A percentile compares a stretch with the other conserved stretches of the same genome.
Conservation (phyloP, 2,329 filamentous ascomycete species). For the Colletotrichum agaves region DNA sequence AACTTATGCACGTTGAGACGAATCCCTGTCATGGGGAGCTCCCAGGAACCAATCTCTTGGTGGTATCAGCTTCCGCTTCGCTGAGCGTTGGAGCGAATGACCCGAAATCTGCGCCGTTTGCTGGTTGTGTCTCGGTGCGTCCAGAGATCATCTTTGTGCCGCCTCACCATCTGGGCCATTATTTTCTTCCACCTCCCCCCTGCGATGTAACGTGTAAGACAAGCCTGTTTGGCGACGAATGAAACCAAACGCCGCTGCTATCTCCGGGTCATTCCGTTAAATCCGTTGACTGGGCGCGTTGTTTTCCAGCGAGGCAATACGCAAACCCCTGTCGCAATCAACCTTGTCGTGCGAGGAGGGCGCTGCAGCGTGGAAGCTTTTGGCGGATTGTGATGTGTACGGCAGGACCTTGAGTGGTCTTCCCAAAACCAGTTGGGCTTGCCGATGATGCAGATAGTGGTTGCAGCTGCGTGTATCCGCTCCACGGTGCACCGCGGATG, state of each 20-base stretch:
- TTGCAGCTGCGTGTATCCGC: too few relatives aligned
- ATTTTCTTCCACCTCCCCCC: not conserved
- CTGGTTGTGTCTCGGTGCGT: not conserved
- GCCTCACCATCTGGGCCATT: not conserved
- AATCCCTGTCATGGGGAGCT: not conserved
- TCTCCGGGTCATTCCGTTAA: constrained; percentile 16
- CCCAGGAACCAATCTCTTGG: not conserved
- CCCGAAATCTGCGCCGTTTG: constrained; percentile 7
- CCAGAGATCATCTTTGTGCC: constrained; percentile 8
- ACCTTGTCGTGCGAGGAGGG: not conserved
- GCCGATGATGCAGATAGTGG: too few relatives aligned
- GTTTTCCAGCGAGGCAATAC: not conserved
- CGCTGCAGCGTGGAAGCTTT: not conserved
- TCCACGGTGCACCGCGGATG: too few relatives aligned
- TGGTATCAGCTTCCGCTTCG: not conserved
- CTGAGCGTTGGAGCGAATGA: not conserved
- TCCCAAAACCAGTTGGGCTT: too few relatives aligned
- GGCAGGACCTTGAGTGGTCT: too few relatives aligned
- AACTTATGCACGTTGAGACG: constrained; percentile 9
- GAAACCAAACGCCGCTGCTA: not conserved
- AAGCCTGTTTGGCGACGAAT: not conserved
- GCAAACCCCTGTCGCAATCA: not conserved
- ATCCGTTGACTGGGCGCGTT: not conserved
- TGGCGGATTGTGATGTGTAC: not conserved
- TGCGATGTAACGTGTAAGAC: constrained; percentile 10